Base-by-base conservation (phyloP, 805 yeast genomes). In the Zygoascus bituminiphila region DNA sequence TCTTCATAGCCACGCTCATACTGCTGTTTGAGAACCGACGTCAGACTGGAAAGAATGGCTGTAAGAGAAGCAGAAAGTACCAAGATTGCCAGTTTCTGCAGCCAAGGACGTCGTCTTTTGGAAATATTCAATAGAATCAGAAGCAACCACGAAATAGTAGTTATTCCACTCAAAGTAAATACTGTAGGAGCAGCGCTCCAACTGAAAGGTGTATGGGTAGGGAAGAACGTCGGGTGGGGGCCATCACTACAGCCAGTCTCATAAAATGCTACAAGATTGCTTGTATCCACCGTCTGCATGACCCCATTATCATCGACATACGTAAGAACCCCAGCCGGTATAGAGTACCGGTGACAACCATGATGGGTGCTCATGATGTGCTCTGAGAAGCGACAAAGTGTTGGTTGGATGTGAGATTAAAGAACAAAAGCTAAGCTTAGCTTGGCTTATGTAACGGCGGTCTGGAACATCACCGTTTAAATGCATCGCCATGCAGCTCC, bases 91-190 rank as follows among this genome's bases (percentile, higher is more conserved):
- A 80, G 25, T 36, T 75, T 76, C 33, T 85, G 73, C 40, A 79
- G 62, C 37, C 69, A 60, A 3, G 89, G 88, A 48, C 82, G 76
- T 22, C 76, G 67, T 54, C 77, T 77, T 36, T 75, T 77, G 19
- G 78, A 73, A 26, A 85, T 60, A 19, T 76, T 58, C 39, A 83
- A 67, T 29, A 84, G 63, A 15, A 83, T 51, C 45, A 82, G 65
- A 22, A 86, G 67, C 78, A 84, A 78, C 94, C 94, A 86, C 23
- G 81, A 70, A 14, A 82, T 73, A 6, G 61, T 64, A 3, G 64
- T 58, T 14, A 60, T 55, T 6, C 63, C 68, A 4, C 66, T 49
- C 22, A 65, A 44, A 2, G 65, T 54, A 47, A 56, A 65, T 2
- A 62, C 59, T 10, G 64, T 57, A n/a, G 68, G 68, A 5, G 61